phyloP scores from a whole-genome alignment of 768 basidiomycete genomes.

The Scleroderma bovista region DNA sequence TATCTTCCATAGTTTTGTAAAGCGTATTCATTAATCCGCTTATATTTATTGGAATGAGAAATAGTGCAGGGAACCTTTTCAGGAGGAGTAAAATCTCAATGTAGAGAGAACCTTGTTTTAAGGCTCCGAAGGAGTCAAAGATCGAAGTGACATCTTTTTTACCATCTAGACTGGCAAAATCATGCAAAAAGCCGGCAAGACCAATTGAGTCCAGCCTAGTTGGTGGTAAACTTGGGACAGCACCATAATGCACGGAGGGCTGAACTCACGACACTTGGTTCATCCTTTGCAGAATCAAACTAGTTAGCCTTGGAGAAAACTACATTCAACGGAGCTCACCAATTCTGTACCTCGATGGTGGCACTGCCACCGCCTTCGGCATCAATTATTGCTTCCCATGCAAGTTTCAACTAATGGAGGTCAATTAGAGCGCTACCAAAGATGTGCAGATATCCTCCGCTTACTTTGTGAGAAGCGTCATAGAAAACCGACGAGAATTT shows the following conservation, averaged over 20 bases:
- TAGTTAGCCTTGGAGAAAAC: background rate
- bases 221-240: background rate
- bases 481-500: constrained; percentile 15
- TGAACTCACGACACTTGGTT: no score
- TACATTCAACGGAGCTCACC: no score
- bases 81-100: background rate
- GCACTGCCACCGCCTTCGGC: constrained; percentile 7
- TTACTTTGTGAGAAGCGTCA: constrained; percentile 24
- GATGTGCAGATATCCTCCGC: background rate
- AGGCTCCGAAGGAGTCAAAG: constrained; percentile 16
- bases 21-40: background rate
- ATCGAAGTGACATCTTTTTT: constrained; percentile 19
- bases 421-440: constrained; percentile 5
- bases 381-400: constrained; percentile 21
- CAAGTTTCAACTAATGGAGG: constrained; percentile 18
- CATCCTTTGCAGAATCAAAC: background rate
- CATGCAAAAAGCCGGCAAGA: constrained; percentile 40
- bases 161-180: constrained; percentile 39
- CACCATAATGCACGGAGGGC: background rate
- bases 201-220: constrained; percentile 40
- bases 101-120: background rate
- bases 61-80: constrained; percentile 25
- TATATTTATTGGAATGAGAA: constrained; percentile 29
- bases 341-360: constrained; percentile 4
- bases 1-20: background rate